phyloP scores from a whole-genome alignment of 192 early-diverging fungal species.

The Backusella westeae region DNA sequence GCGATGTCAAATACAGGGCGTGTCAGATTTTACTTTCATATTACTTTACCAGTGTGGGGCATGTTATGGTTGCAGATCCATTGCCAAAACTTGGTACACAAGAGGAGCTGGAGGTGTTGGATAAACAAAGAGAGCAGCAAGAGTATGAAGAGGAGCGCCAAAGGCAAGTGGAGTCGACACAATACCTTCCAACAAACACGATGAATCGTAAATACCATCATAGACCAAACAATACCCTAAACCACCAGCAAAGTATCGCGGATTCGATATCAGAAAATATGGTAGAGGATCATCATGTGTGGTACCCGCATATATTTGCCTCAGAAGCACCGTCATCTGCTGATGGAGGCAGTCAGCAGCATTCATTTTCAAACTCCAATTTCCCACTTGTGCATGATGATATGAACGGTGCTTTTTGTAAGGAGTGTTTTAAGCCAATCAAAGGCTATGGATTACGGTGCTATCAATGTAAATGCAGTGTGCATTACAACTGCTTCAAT shows the following conservation, averaged over 20 bases:
- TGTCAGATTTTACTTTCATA: constrained; percentile 44
- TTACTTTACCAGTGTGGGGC: constrained; percentile 42
- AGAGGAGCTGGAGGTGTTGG: constrained; percentile 24
- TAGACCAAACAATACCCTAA: background rate
- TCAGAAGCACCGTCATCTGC: background rate
- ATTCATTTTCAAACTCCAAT: background rate
- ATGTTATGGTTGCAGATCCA: constrained; percentile 42
- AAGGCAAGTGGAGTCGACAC: background rate
- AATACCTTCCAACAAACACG: background rate
- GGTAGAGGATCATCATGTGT: constrained; percentile 25
- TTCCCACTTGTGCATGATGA: background rate
- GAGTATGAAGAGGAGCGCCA: constrained; percentile 16
- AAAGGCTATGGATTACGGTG: constrained; percentile 50
- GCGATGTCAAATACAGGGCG: constrained; percentile 28
- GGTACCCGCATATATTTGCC: constrained; percentile 46
- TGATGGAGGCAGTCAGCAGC: background rate
- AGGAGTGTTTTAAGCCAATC: constrained; percentile 41
- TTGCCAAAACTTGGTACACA: constrained; percentile 29
- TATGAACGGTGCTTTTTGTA: constrained; percentile 23
- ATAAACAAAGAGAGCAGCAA: constrained; percentile 19
- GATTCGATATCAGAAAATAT: constrained; percentile 6
- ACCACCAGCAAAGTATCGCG: background rate
- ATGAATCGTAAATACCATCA: background rate
- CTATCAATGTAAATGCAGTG: constrained; percentile 45
- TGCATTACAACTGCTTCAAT: constrained; percentile 54